Percentiles rank a stretch among this genome's conserved stretches.
These are phyloP conservation scores for Colletotrichum sp. DNA, from an alignment of 2,329 filamentous ascomycete species.

Conservation along the genomic window DNA sequence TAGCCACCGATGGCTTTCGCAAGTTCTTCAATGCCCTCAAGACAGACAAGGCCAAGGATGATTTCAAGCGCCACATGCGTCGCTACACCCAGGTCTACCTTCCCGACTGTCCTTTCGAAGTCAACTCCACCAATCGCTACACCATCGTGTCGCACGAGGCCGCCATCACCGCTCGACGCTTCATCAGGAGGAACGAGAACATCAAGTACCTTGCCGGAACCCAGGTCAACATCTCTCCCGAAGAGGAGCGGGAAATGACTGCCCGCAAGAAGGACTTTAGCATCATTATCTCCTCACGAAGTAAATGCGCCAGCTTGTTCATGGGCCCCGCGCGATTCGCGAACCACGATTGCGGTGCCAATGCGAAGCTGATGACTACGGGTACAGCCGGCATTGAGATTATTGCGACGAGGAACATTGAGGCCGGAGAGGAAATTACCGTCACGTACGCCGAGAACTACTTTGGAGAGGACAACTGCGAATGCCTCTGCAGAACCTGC, in stretches of 20 bases:
- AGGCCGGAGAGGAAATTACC: conserved; percentile 91
- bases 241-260: conserved; percentile 86
- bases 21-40: conserved; percentile 73
- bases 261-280: conserved; percentile 91
- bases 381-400: conserved; percentile 91
- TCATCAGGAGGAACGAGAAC: conserved; percentile 80
- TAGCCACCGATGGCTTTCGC: conserved; percentile 75
- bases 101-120: conserved; percentile 93
- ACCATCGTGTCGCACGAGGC: conserved; percentile 91
- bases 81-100: conserved; percentile 94
- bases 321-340: conserved; percentile 95
- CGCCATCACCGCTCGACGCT: conserved; percentile 79
- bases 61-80: conserved; percentile 84
- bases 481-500: conserved; percentile 90
- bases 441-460: conserved; percentile 96
- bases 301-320: conserved; percentile 89
- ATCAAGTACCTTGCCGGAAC: conserved; percentile 93
- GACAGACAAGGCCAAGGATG: conserved; percentile 78
- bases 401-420: conserved; percentile 81
- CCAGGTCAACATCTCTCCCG: conserved; percentile 88
- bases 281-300: conserved; percentile 91
- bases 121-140: conserved; percentile 90
- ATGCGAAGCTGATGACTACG: conserved; percentile 84
- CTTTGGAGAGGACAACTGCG: conserved; percentile 93
- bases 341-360: conserved; percentile 95